These are phyloP conservation scores for Fusarium burgessii DNA, from an alignment of 2,329 filamentous ascomycete species.

Conservation along the genomic window DNA sequence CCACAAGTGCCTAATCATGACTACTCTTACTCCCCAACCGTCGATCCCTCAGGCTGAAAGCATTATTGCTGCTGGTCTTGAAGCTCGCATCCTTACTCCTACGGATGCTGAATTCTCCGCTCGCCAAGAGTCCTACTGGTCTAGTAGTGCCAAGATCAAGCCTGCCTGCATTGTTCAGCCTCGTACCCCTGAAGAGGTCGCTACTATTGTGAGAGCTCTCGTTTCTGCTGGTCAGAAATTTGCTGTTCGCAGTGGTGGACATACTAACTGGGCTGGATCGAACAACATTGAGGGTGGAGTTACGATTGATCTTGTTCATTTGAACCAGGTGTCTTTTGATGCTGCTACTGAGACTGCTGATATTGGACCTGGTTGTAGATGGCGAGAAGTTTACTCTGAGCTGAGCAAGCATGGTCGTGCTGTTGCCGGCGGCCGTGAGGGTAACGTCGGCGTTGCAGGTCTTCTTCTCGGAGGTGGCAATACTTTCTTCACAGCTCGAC, in stretches of 20 bases:
- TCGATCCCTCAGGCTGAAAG: conserved; percentile 10
- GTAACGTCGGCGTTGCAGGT: conserved; percentile 49
- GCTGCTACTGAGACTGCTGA: conserved; percentile 51
- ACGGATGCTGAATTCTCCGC: conserved; percentile 18
- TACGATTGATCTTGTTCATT: conserved; percentile 15
- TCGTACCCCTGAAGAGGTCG: conserved; percentile 20
- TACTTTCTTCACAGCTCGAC: conserved; percentile 46
- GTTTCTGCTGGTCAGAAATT: conserved; percentile 11
- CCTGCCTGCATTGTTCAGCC: conserved; percentile 31
- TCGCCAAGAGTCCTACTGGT: conserved; percentile 39
- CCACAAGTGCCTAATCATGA: conserved; percentile 9
- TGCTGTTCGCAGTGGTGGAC: conserved; percentile 23
- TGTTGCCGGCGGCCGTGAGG: conserved; percentile 58
- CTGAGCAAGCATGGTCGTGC: conserved; percentile 51
- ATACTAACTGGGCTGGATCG: conserved; percentile 23
- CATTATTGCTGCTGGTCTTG: conserved; percentile 24
- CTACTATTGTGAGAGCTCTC: conserved; percentile 18
- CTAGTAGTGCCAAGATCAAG: conserved; percentile 33
- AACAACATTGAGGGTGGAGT: conserved; percentile 25
- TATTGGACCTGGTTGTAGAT: conserved; percentile 59
- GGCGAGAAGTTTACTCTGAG: conserved; percentile 48
- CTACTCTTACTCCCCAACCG: background rate
- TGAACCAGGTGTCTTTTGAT: conserved; percentile 33
- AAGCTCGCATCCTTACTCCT: conserved; percentile 11
- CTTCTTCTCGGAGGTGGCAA: conserved; percentile 47